Evolutionary conservation across 2,329 filamentous ascomycete species (phyloP), one percentile per base, ranked within the genome.

Genomic region (Mycosphaerella arachidis): DNA sequence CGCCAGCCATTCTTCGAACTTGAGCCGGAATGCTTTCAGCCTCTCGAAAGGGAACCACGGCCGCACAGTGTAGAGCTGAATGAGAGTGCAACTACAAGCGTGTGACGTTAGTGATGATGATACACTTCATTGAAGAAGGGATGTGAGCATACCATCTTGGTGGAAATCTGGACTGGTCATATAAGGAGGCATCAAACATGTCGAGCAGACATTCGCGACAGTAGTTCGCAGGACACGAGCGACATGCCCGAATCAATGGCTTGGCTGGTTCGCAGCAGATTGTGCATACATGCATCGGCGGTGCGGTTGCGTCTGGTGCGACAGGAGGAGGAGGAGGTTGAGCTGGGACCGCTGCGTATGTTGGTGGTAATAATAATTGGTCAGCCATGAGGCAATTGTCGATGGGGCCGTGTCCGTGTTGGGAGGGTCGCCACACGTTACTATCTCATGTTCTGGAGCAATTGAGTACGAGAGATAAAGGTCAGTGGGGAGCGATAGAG

Each of bases 1-100:
- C 2, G 79, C 79, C 37, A 70, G 69, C 74, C 77, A 79, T 66
- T 82, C 79, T 50, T 82, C 79, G 55, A 78, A 77, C 60, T 77
- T 81, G 9, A 65, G 63, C 51, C 75, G 73, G 66, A 76, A 83
- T 2, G 65, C 62, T 12, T 67, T 65, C 1, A 72, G 66, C 55
- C 80, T 75, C 5, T 72, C 70, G 5, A 66, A 13, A 0, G 72
- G 71, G 30, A 82, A 67, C 50, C 73, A 66, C 1, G 70, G 68
- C 5, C 70, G 67, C 4, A 73, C 73, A 30, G 75, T 65, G 27
- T 77, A 74, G n/a, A 79, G 67, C 50, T 78, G 77, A 9, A 82
- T 72, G 7, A 75, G 68, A 4, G 52, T 65, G 61, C 78, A 80
- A 67, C 37, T 40, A 13, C 12, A 8, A 35, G 8, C 33, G 33